These are phyloP conservation scores for Hirsutella minnesotensis DNA, from an alignment of 2,329 filamentous ascomycete genomes.

Conservation along the genomic window DNA sequence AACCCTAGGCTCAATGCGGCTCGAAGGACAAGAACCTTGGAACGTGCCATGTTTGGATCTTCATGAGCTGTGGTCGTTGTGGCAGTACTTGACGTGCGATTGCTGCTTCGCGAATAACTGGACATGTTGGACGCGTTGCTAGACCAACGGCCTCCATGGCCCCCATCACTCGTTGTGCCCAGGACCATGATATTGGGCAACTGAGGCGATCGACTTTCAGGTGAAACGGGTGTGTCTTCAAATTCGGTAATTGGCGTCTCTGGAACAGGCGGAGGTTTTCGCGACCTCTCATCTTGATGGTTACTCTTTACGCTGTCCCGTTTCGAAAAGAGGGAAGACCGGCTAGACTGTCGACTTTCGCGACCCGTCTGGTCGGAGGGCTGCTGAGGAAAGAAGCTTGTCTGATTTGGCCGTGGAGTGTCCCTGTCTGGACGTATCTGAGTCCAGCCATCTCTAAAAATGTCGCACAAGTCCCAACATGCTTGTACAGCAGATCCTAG, in stretches of 20 bases:
- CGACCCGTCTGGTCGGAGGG: slow-evolving; percentile 35
- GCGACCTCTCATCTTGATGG: slow-evolving; percentile 33
- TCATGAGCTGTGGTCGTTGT: slow-evolving; percentile 58
- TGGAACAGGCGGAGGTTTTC: slow-evolving; percentile 43
- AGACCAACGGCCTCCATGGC: slow-evolving; percentile 64
- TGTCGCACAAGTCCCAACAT: slow-evolving; percentile 88
- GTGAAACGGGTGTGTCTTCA: slow-evolving; percentile 77
- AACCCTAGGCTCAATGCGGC: slow-evolving; percentile 80
- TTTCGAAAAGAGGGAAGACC: slow-evolving; percentile 38
- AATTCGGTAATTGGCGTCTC: slow-evolving; percentile 95
- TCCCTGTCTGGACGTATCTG: slow-evolving; percentile 76
- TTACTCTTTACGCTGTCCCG: slow-evolving; percentile 38
- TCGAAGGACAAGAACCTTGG: slow-evolving; percentile 71
- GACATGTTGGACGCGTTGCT: slow-evolving; percentile 71
- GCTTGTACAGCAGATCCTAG: slow-evolving; percentile 81
- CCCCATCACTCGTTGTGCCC: slow-evolving; percentile 50
- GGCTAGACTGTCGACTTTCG: slow-evolving; percentile 38
- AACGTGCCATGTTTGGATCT: slow-evolving; percentile 63
- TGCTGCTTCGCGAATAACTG: slow-evolving; percentile 61
- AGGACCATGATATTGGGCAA: slow-evolving; percentile 83
- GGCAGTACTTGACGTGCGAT: slow-evolving; percentile 56
- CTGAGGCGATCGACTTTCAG: slow-evolving; percentile 61
- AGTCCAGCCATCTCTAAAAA: slow-evolving; percentile 87
- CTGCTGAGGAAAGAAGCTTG: slow-evolving; percentile 51
- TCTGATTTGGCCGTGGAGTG: slow-evolving; percentile 72